These are phyloP conservation scores for Xerocomellus amylosporus DNA, from an alignment of 768 basidiomycete species.

Conservation along the genomic window DNA sequence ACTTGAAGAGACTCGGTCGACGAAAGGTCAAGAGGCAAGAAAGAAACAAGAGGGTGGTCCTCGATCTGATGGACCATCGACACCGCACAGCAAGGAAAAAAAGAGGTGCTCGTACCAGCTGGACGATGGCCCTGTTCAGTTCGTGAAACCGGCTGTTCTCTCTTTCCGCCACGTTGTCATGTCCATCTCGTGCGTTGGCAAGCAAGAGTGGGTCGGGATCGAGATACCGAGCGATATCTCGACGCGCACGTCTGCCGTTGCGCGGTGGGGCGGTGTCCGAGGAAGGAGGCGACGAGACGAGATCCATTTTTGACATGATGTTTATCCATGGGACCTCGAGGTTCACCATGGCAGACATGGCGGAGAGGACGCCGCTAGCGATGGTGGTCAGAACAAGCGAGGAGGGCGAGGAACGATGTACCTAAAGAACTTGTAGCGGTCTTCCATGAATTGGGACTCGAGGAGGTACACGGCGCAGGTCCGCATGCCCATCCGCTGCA, in stretches of 20 bases:
- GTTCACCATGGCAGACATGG: constrained; percentile 99
- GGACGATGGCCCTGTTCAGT: constrained; percentile 92
- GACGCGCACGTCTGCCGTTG: constrained; percentile 68
- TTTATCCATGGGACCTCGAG: constrained; percentile 97
- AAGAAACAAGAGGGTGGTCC: constrained; percentile 96
- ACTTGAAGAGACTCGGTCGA: constrained; percentile 86
- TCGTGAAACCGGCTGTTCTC: constrained; percentile 88
- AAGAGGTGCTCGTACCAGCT: constrained; percentile 58
- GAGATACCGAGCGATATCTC: constrained; percentile 91
- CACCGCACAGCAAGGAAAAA: background rate
- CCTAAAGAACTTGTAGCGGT: constrained; percentile 98
- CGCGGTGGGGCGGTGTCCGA: constrained; percentile 49
- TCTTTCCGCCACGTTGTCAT: constrained; percentile 42
- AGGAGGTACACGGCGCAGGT: constrained; percentile 90
- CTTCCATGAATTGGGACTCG: constrained; percentile 99
- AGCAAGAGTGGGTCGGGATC: constrained; percentile 94
- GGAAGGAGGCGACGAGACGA: constrained; percentile 53
- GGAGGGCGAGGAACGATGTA: constrained; percentile 24
- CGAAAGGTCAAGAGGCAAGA: constrained; percentile 90
- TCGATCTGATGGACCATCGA: constrained; percentile 65
- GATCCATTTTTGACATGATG: constrained; percentile 99
- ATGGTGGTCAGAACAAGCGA: constrained; percentile 3
- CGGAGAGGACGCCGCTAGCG: constrained; percentile 84
- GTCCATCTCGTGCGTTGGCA: constrained; percentile 46
- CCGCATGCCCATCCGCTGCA: constrained; percentile 75